A percentile compares a stretch with the other conserved stretches of the same genome.
These are phyloP conservation scores for Alternaria gaisen DNA, from an alignment of 2,329 filamentous ascomycete genomes.

Conservation along the genomic window DNA sequence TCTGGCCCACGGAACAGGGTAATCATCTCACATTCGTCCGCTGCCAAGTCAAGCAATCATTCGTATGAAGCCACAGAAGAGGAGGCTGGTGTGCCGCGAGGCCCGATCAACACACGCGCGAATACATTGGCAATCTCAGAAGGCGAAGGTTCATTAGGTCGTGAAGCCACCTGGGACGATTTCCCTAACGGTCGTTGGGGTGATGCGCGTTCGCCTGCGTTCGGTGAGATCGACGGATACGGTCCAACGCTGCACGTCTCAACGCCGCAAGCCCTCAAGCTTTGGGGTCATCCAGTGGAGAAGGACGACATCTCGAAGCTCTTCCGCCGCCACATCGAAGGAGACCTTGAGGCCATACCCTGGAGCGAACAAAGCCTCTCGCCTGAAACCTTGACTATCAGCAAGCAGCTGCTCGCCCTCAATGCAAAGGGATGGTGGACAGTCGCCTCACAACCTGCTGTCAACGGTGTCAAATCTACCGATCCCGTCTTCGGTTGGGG, in stretches of 20 bases:
- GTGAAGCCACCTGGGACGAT: conserved; percentile 98
- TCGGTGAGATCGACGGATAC: conserved; percentile 97
- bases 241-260: conserved; percentile 94
- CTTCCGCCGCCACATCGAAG: conserved; percentile 82
- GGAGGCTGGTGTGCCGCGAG: conserved; percentile 79
- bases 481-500: conserved; percentile 92
- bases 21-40: conserved; percentile 74
- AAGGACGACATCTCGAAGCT: conserved; percentile 77
- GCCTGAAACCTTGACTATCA: conserved; percentile 84
- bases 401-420: conserved; percentile 74
- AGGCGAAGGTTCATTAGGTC: conserved; percentile 85
- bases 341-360: conserved; percentile 81
- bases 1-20: conserved; percentile 88
- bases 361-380: conserved; percentile 93
- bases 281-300: conserved; percentile 84
- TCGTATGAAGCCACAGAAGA: conserved; percentile 73
- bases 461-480: conserved; percentile 81
- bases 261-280: conserved; percentile 78
- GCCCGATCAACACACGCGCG: conserved; percentile 76
- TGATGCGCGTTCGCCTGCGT: conserved; percentile 84
- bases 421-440: conserved; percentile 95
- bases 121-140: conserved; percentile 94
- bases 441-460: conserved; percentile 91
- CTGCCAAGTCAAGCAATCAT: conserved; percentile 60
- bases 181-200: conserved; percentile 97